Percentiles rank a stretch among this genome's conserved stretches.
Conservation (phyloP, 495 filamentous ascomycete genomes). For the Parathielavia appendiculata region DNA sequence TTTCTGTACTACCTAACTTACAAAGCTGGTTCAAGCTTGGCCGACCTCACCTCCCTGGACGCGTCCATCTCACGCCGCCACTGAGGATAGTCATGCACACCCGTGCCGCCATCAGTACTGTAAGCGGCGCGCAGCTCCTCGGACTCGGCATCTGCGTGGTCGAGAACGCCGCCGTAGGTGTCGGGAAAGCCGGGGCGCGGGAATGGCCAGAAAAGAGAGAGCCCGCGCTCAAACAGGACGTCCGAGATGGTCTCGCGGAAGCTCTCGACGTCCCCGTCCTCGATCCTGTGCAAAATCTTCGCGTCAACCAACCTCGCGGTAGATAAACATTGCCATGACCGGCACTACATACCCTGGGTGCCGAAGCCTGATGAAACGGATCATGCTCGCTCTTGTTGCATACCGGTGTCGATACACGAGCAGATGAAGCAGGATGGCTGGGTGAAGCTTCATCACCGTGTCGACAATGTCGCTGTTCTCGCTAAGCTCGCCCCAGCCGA, state of each 20-base stretch:
- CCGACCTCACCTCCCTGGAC: background rate
- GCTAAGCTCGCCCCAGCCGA: constrained; percentile 34
- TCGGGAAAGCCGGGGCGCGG: constrained; percentile 1
- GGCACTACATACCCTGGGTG: constrained; percentile 21
- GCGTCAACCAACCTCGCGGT: background rate
- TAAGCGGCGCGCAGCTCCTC: constrained; percentile 16
- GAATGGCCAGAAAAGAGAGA: background rate
- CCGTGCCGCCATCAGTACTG: constrained; percentile 17
- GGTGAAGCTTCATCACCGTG: constrained; percentile 38
- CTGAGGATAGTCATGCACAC: background rate
- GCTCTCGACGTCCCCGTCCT: constrained; percentile 16
- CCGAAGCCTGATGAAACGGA: constrained; percentile 19
- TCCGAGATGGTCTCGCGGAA: constrained; percentile 8
- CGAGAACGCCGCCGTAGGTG: constrained; percentile 20
- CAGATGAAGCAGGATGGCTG: constrained; percentile 33
- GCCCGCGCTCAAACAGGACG: background rate
- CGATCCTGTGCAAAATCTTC: constrained; percentile 15
- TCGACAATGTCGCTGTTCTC: constrained; percentile 29
- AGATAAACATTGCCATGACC: background rate
- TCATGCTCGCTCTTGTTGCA: constrained; percentile 26
- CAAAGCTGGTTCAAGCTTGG: background rate
- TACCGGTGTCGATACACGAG: constrained; percentile 30
- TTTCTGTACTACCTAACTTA: too few relatives aligned
- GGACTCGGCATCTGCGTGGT: constrained; percentile 8
- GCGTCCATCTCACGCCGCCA: background rate